Base-by-base conservation (phyloP, 2,329 filamentous ascomycete genomes). In the Cyanodermella asteris region DNA sequence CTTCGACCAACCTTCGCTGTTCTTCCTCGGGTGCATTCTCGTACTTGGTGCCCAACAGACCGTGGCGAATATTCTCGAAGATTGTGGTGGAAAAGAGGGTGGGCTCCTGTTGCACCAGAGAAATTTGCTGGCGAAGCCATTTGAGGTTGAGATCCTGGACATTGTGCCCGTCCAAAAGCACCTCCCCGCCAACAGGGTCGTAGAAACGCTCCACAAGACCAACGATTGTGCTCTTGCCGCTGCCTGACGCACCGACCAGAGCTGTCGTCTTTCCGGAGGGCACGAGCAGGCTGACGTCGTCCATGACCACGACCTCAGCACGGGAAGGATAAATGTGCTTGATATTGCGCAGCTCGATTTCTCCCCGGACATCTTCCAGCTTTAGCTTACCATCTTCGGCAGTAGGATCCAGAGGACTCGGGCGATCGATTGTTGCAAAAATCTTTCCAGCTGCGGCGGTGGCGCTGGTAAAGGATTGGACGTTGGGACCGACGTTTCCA, bases 301-400 rank as follows among this genome's bases (percentile, higher is more conserved):
- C 58, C 70, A 94, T 84, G 19, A 94, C 76, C 2, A 70, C 65
- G 4, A 91, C 81, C 39, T 93, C 82, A 0, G 82, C 78, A 8
- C 87, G 67, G 5, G 81, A 91, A 4, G 87, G 87, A 40, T 97
- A 94, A 38, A 93, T 84, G 48, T 91, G 82, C 46, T 77, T 87
- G 42, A 94, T 61, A 36, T 78, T 63, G 36, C 71, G 65, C 22
- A 97, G 61, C 35, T 82, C 73, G 29, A 97, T 72, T 10, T 65
- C 67, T 15, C 87, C 87, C 31, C 73, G 56, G 2, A 91, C 59
- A 12, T 64, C 48, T 2, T 80, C 69, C 1, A 90, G 60, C 36
- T 61, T 81, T n/a, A n/a, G n/a, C 31, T 65, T 56, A n/a, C 84
- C 87, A 6, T 60, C 55, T 1, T 72, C 61, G 3, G 62, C 64